Conservation (phyloP, 768 basidiomycete genomes). For the Tylopilus sp. region DNA sequence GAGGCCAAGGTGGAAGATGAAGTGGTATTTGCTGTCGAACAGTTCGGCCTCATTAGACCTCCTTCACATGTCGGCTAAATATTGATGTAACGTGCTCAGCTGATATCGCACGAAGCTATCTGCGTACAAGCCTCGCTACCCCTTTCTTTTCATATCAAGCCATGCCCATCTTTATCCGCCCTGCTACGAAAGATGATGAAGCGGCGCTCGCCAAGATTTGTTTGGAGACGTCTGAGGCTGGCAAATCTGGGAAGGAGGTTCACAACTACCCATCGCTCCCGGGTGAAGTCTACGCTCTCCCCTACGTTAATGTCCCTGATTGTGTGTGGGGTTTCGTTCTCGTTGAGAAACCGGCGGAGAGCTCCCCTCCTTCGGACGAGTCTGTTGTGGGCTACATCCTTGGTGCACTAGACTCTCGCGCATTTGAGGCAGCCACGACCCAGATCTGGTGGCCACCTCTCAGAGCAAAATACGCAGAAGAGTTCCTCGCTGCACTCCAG, state of each 20-base stretch:
- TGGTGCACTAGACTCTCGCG: conserved; percentile 63
- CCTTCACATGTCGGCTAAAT: conserved; percentile 16
- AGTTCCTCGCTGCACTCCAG: conserved; percentile 8
- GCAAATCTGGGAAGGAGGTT: conserved; percentile 57
- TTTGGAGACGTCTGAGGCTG: conserved; percentile 70
- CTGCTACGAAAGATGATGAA: conserved; percentile 51
- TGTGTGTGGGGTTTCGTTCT: conserved; percentile 72
- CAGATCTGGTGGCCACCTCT: conserved; percentile 67
- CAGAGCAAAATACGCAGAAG: conserved; percentile 49
- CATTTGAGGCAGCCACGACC: conserved; percentile 53
- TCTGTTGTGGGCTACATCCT: conserved; percentile 69
- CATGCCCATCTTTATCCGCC: conserved; percentile 51
- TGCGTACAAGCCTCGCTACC: not conserved
- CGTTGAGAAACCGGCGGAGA: conserved; percentile 40
- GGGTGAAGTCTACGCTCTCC: conserved; percentile 71
- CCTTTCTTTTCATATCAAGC: not conserved
- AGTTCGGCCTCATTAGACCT: conserved; percentile 1
- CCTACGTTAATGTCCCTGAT: conserved; percentile 65
- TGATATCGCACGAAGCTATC: not conserved
- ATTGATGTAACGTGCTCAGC: conserved; percentile 13
- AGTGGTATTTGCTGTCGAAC: not conserved
- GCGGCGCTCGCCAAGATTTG: conserved; percentile 66
- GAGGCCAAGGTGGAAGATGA: conserved; percentile 27
- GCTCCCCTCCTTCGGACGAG: conserved; percentile 28
- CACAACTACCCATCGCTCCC: conserved; percentile 64